phyloP scores from a whole-genome alignment of 2,329 filamentous ascomycete genomes.

The Claviceps pazoutovae region DNA sequence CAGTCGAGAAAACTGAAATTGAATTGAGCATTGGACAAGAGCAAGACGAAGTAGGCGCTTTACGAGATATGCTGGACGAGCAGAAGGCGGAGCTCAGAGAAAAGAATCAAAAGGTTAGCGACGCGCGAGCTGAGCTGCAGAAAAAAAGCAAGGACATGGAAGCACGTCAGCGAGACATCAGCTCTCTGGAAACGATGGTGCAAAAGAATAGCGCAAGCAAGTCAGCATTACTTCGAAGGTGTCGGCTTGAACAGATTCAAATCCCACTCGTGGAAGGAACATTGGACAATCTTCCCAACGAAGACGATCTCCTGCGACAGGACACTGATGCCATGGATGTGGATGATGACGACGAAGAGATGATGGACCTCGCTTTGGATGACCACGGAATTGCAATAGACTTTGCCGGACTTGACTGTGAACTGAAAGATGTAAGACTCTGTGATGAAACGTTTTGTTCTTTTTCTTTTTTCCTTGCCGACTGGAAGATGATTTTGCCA shows the following conservation, averaged over 20 bases:
- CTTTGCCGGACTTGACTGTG: constrained; percentile 69
- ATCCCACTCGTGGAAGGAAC: constrained; percentile 67
- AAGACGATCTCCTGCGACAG: constrained; percentile 61
- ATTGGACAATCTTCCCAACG: constrained; percentile 74
- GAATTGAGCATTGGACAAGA: constrained; percentile 59
- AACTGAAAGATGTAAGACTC: constrained; percentile 57
- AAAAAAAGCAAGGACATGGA: constrained; percentile 79
- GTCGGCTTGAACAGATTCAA: constrained; percentile 85
- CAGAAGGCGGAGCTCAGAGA: constrained; percentile 53
- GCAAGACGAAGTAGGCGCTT: constrained; percentile 60
- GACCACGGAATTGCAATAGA: constrained; percentile 88
- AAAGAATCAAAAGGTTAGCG: constrained; percentile 62
- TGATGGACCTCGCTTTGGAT: constrained; percentile 54
- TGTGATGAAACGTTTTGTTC: background rate
- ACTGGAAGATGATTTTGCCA: background rate
- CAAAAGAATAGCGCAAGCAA: constrained; percentile 75
- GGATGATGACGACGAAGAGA: constrained; percentile 51
- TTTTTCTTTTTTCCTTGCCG: too few species aligned
- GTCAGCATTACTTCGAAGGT: constrained; percentile 72
- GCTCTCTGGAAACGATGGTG: constrained; percentile 66
- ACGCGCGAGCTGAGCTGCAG: constrained; percentile 65
- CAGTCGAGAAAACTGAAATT: constrained; percentile 59
- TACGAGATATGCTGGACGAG: constrained; percentile 58
- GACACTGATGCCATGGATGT: constrained; percentile 89
- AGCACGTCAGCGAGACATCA: constrained; percentile 55